Base-by-base conservation (phyloP, 140 eudicot genomes). In the Cichorium intybus region DNA sequence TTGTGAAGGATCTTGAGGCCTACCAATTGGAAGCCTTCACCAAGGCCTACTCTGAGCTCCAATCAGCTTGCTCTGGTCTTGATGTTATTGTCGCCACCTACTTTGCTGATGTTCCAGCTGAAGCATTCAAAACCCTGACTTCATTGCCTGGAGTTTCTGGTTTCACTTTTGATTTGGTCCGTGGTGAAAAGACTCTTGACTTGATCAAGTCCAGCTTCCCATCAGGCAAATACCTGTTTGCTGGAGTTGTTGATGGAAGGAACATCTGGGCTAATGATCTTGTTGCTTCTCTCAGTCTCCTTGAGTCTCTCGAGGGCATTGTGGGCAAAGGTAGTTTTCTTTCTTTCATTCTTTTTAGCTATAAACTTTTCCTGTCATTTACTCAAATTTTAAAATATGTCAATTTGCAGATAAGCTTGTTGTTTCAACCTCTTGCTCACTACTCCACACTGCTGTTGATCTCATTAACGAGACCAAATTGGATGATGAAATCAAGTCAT, bases 211-310 rank as follows among this genome's bases (percentile, higher is more conserved):
- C 72, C 70, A 85, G 71, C 45, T 84, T 87, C 77, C 96, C 96
- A 18, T 55, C 82, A 4, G 93, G 85, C 24, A 87, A 87, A 77
- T 82, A 77, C 80, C 83, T 87, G 2, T 87, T 84, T 58, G 96
- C 89, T 52, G 96, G 96, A 43, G 87, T 88, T 48, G 96, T 88
- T 45, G 95, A 89, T 69, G 97, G 97, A 73, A 85, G 97, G 73
- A 88, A 88, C 80, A 88, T 88, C 43, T 88, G 96, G 96, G 96
- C 94, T 69, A 88, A 88, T 41, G 96, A 88, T 28, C 96, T 88
- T 52, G 77, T 80, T 34, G 75, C 82, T 61, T 88, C 96, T 15
- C 77, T 85, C 37, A 43, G 41, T 15, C 62, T 74, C 59, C 79
- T 88, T 0, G 37, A 82, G 60, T 59, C 85, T 47, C 87, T 88